Conservation (phyloP, 2,329 filamentous ascomycete genomes). For the Penicillium hesseltinei region DNA sequence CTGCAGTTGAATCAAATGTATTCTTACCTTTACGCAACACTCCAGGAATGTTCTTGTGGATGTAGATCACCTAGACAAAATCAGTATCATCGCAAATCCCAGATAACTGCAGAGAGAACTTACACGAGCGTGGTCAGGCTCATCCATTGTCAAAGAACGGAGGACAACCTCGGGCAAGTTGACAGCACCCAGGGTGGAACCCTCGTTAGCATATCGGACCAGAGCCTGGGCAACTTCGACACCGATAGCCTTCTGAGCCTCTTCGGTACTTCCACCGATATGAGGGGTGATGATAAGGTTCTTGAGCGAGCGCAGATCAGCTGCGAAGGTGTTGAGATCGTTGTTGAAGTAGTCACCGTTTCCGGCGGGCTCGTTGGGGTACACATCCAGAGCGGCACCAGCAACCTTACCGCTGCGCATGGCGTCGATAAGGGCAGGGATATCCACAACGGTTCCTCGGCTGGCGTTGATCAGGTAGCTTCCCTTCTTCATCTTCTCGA, state of each 20-base stretch:
- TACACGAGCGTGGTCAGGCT: constrained; percentile 82
- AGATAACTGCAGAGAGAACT: constrained; percentile 22
- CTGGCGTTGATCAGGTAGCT: constrained; percentile 96
- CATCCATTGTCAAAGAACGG: constrained; percentile 83
- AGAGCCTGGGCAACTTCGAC: constrained; percentile 86
- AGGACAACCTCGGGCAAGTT: constrained; percentile 95
- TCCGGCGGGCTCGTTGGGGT: constrained; percentile 85
- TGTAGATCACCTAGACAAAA: constrained; percentile 71
- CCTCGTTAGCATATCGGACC: constrained; percentile 93
- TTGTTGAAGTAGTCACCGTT: constrained; percentile 95
- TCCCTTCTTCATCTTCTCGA: constrained; percentile 87
- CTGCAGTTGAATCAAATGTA: background rate
- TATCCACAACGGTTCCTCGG: constrained; percentile 90
- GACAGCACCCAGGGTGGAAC: constrained; percentile 84
- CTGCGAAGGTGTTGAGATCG: constrained; percentile 76
- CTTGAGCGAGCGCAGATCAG: constrained; percentile 78
- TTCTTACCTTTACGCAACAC: constrained; percentile 73
- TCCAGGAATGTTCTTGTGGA: constrained; percentile 94
- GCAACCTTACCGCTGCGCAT: constrained; percentile 84
- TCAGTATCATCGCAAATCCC: background rate
- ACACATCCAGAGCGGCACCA: constrained; percentile 94
- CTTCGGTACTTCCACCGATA: constrained; percentile 96
- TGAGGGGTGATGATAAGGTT: constrained; percentile 96
- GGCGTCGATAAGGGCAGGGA: constrained; percentile 83
- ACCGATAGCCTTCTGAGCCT: constrained; percentile 94